Evolutionary conservation across 1,284 basidiomycete species (phyloP), one percentile per base, ranked within the genome.

Genomic region (Malassezia obtusa): DNA sequence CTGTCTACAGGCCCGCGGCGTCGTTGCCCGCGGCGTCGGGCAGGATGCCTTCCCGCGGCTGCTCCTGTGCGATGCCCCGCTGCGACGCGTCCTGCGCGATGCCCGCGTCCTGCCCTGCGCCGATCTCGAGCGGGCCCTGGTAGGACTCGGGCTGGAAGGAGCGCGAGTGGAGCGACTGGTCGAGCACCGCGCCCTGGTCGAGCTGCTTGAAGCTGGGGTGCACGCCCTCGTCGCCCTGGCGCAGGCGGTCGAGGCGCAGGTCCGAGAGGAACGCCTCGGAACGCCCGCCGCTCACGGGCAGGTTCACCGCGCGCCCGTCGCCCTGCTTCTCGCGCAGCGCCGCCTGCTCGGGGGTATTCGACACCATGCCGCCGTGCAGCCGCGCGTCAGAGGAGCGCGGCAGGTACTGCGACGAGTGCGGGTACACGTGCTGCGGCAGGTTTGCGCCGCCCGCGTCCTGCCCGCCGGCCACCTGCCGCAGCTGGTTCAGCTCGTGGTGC

Each of bases 401-500:
- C 24, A 25, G 11, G 21, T 46, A 38, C 19, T 37, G 39, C 10
- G 35, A 31, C 22, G 52, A 33, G 19, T 55, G 52, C 8, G 48
- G 43, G 45, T 56, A 56, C 31, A 56, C 53, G 21, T 50, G 53
- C 21, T 33, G 49, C 21, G 19, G 38, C 22, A 56, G 19, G 30
- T n/a, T 32, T 0, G 39, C 49, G 17, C 26, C 33, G 17, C 31
- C 21, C 4, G 47, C 35, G 9, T 55, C 52, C n/a, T 39, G 21
- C 25, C 39, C 37, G 24, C 49, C 53, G 4, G 48, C 35, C 10
- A 56, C 49, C 30, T 49, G 45, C 21, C 53, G 53, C 22, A 56
- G 49, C 36, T 56, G 53, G 33, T 56, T 56, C 25, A 56, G 26
- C 31, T 56, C 53, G 39, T 56, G 53, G 36, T 56, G 53, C 15